Conservation (phyloP, 345 rosid genomes). For the Clausena lansium region DNA sequence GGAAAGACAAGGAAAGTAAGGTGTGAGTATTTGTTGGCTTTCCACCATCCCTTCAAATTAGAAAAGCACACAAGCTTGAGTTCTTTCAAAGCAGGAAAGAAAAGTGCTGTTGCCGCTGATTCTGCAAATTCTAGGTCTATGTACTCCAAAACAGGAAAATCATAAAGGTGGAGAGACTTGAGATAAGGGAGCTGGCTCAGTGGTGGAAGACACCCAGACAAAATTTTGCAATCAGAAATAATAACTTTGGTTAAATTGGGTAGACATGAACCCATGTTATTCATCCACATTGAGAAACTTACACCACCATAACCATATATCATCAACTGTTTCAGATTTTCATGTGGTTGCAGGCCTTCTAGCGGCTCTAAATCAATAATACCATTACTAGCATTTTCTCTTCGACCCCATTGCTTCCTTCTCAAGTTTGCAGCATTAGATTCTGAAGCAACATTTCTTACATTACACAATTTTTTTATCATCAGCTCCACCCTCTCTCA, state of each 20-base stretch:
- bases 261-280: background rate
- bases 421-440: conserved; percentile 6
- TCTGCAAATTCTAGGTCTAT: background rate
- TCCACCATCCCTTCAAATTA: conserved; percentile 17
- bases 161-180: background rate
- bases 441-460: background rate
- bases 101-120: background rate
- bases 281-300: background rate
- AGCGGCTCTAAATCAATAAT: conserved; percentile 1
- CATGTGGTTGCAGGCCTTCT: background rate
- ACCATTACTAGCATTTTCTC: background rate
- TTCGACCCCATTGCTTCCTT: conserved; percentile 2
- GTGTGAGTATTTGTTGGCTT: background rate
- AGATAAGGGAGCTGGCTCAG: background rate
- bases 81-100: conserved; percentile 16
- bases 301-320: background rate
- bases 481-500: conserved; percentile 18
- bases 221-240: background rate
- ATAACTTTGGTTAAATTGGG: background rate
- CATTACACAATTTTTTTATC: conserved; percentile 1
- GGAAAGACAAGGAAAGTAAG: conserved; percentile 7
- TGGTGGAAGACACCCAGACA: background rate
- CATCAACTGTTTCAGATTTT: background rate
- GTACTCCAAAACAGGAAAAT: background rate
- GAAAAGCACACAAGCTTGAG: background rate